These are phyloP conservation scores for Aspergillus aculeatinus DNA, from an alignment of 2,329 filamentous ascomycete genomes.

Conservation along the genomic window DNA sequence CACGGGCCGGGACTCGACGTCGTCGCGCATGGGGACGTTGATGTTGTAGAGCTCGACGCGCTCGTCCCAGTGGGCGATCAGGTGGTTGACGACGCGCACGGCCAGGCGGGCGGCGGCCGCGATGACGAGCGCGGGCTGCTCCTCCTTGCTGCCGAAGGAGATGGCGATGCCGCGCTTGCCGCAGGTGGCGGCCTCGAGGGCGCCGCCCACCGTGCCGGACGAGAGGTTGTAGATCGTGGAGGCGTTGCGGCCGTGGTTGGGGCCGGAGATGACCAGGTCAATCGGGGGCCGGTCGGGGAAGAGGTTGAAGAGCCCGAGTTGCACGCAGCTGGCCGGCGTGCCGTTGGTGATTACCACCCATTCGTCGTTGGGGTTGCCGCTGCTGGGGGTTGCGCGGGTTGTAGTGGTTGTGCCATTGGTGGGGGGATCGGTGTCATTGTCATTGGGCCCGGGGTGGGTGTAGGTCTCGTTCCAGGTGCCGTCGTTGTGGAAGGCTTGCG, in stretches of 20 bases:
- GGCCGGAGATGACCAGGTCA: conserved; percentile 72
- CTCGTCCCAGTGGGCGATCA: conserved; percentile 68
- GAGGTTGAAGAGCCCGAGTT: conserved; percentile 75
- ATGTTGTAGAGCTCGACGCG: conserved; percentile 79
- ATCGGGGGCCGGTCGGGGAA: conserved; percentile 66
- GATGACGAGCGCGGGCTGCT: conserved; percentile 72
- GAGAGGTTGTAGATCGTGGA: conserved; percentile 74
- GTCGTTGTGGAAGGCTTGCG: conserved; percentile 53
- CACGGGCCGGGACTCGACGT: conserved; percentile 66
- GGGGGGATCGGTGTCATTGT: not conserved
- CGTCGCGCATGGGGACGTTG: conserved; percentile 78
- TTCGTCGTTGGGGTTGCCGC: conserved; percentile 40
- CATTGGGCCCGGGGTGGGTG: conserved; percentile 47
- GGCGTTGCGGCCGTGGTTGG: conserved; percentile 77
- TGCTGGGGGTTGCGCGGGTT: not conserved
- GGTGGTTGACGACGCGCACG: conserved; percentile 71
- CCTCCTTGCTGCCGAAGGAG: conserved; percentile 77
- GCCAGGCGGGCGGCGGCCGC: conserved; percentile 68
- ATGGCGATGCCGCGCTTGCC: conserved; percentile 69
- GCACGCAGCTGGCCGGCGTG: conserved; percentile 72
- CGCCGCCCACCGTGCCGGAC: conserved; percentile 73
- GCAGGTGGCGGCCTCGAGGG: conserved; percentile 71
- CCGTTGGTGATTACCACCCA: conserved; percentile 72
- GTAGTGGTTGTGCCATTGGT: no score
- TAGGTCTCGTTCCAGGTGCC: conserved; percentile 50